Evolutionary conservation across 2,329 filamentous ascomycete species (phyloP).

Genomic region (Bipolaris sorokiniana): DNA sequence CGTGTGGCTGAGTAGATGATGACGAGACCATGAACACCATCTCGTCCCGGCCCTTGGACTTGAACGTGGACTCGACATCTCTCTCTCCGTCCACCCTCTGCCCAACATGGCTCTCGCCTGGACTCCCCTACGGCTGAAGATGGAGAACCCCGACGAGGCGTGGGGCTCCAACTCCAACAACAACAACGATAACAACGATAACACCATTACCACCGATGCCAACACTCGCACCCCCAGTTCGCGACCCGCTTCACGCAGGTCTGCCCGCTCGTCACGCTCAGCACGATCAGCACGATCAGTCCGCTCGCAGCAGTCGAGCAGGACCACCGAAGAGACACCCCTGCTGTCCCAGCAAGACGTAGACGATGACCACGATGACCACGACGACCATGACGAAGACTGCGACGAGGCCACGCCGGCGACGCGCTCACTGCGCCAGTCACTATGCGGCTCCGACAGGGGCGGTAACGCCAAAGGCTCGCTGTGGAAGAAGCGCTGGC

Average conservation of each 20-base stretch:
- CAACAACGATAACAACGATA: not conserved
- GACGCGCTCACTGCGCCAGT: conserved; percentile 45
- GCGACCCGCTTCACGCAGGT: conserved; percentile 48
- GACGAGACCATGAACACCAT: conserved; percentile 18
- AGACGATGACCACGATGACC: conserved; percentile 33
- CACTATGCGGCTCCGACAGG: conserved; percentile 35
- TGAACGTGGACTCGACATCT: not conserved
- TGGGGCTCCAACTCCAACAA: conserved; percentile 37
- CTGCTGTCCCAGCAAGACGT: conserved; percentile 43
- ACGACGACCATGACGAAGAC: conserved; percentile 16
- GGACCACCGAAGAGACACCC: conserved; percentile 50
- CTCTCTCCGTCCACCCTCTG: conserved; percentile 6
- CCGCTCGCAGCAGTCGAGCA: conserved; percentile 39
- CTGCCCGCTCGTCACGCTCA: conserved; percentile 43
- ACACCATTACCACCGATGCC: not conserved
- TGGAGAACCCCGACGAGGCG: conserved; percentile 39
- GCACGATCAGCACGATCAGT: conserved; percentile 42
- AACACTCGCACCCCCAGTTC: conserved; percentile 44
- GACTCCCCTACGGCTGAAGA: conserved; percentile 16
- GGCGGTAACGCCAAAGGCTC: conserved; percentile 32
- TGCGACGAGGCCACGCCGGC: conserved; percentile 37
- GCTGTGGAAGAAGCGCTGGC: conserved; percentile 66
- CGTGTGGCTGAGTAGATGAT: conserved; percentile 27
- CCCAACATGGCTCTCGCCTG: conserved; percentile 14
- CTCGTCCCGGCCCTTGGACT: not conserved